phyloP scores from a whole-genome alignment of 2,329 filamentous ascomycete species.

The Colletotrichum coccodes region DNA sequence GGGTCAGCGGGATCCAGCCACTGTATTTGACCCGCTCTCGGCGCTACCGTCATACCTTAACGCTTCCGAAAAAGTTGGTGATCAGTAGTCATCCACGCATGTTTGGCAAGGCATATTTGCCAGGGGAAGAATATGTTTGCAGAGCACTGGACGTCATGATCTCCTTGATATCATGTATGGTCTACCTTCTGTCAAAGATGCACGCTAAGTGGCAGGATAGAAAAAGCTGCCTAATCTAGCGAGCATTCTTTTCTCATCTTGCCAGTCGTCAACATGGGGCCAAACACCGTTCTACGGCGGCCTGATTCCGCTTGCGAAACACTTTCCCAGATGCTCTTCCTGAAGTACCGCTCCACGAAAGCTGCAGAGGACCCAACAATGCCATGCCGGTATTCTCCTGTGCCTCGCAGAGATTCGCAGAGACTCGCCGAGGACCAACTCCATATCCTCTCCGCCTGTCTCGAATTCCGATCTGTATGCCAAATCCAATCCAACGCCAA shows the following conservation, averaged over 20 bases:
- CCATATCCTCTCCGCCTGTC: constrained; percentile 8
- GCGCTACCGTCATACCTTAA: not conserved
- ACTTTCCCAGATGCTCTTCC: constrained; percentile 1
- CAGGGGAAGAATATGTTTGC: not conserved
- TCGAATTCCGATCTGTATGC: constrained; percentile 7
- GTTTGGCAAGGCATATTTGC: not conserved
- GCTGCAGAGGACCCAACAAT: not conserved
- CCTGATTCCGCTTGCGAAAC: constrained; percentile 3
- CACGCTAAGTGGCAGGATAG: not conserved
- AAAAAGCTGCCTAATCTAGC: not conserved
- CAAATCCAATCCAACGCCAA: constrained; percentile 25
- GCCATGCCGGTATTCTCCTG: constrained; percentile 13
- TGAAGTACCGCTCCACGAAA: constrained; percentile 5
- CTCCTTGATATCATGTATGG: not conserved
- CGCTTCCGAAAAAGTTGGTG: not conserved
- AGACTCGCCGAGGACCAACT: not conserved
- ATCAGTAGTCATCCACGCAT: not conserved
- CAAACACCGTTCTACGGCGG: not conserved
- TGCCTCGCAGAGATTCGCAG: not conserved
- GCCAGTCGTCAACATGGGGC: not conserved
- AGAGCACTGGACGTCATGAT: not conserved
- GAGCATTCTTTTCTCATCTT: not conserved
- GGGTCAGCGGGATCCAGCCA: not conserved
- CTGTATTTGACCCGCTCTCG: not conserved
- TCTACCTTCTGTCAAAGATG: not conserved